Base-by-base conservation (phyloP, 768 basidiomycete species). In the Cystofilobasidium bisporidii region DNA sequence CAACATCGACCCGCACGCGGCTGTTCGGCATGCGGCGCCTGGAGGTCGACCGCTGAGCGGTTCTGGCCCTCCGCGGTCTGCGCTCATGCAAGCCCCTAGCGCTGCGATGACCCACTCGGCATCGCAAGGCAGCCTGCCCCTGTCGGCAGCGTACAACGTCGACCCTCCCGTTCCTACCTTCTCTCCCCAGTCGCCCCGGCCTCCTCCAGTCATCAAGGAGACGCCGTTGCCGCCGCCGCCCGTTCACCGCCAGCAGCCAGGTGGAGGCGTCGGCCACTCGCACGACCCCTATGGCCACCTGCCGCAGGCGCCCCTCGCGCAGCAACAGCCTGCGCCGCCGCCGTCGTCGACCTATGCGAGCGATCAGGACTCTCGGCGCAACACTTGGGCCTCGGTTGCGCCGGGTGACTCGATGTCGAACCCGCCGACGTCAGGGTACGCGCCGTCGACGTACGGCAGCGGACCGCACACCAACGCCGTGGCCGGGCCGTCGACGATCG, bases 11-110 rank as follows among this genome's bases (percentile, higher is more conserved):
- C n/a, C 50, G 30, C 28, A 18, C 28, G 15, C 5, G 12, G 3
- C 26, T 26, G 5, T n/a, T 14, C 47, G 22, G 4, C 47, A 24
- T 6, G 3, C 47, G n/a, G 20, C 47, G n/a, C n/a, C n/a, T n/a
- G 53, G 53, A 2, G 53, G 53, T 9, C 53, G 53, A 8, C 53
- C 53, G 3, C 30, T 56, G 18, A 53, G 50, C 50, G 8, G 28
- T 30, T 56, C 53, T 9, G 63, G 63, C 1, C 63, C 63, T 24
- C 63, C 63, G 5, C 53, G 55, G 38, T 55, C 63, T 41, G 63
- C 63, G 26, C 33, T 64, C 15, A 64, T 64, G 63, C 50, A 43
- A 26, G 63, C 53, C 24, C 63, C 63, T 15, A 1, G 11, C 17
- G 22, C 36, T 5, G 6, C 36, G 36, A 36, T 56, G 53, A 22